Evolutionary conservation across 495 filamentous ascomycete genomes (phyloP), one percentile per base, ranked within the genome.

Genomic region (Amorphotheca resinae): DNA sequence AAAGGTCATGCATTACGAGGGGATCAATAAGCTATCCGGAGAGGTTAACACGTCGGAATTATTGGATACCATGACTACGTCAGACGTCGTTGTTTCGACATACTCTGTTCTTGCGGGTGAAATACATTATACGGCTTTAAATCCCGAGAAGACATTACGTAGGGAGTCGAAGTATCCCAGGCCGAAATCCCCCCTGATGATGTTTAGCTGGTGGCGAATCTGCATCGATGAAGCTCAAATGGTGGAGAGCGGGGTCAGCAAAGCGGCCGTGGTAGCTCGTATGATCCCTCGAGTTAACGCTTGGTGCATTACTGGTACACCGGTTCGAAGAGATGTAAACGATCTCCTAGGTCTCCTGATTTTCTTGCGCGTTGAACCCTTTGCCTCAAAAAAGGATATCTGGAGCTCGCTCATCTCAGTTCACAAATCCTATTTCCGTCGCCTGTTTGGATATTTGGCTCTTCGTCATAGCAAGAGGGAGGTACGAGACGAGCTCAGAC

Each of bases 141-240:
- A 67, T 9, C 82, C 85, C 0, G 61, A 70, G 17, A 75, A 87
- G 17, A 69, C 67, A 8, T 64, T 87, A 47, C 76, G 91, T 15
- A 66, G 79, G 21, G 59, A 67, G 42, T 78, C 78, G 48, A 73
- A 73, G 42, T 82, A 87, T 46, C 68, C 79, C 37, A 69, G 76
- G 17, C 69, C 69, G 18, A 76, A 72, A 20, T 87, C 84, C 3
- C 89, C 91, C 0, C 60, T 98, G 6, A 74, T 84, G 22, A 68
- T 80, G 26, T 70, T 94, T 3, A 76, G 66, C 8, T 98, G 91
- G 89, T 57, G 87, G 86, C 73, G 91, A 22, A 77, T 95, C 1
- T 89, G 86, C 46, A 72, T 95, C 2, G 91, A 98, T 55, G 91
- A 95, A 59, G 91, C 87, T 2, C 91, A 98, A 57, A 94, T 94